Evolutionary conservation across 2,329 filamentous ascomycete genomes (phyloP).

Genomic region (Fusarium sublunatum): DNA sequence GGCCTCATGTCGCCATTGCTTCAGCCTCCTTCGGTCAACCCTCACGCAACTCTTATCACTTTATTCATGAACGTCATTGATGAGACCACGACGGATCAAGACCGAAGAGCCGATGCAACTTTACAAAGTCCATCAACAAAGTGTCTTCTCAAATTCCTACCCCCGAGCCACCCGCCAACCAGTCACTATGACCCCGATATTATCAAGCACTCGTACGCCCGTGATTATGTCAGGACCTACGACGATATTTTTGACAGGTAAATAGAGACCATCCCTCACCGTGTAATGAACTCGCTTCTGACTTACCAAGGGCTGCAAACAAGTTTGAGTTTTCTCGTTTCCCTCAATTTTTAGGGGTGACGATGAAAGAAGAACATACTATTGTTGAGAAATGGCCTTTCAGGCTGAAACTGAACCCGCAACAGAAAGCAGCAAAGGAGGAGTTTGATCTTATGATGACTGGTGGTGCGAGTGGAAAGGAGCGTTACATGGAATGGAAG

Average conservation of each 20-base stretch:
- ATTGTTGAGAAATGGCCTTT: slow-evolving; percentile 23
- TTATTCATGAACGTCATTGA: slow-evolving; percentile 17
- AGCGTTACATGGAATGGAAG: slow-evolving; percentile 22
- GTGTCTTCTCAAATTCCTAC: background rate
- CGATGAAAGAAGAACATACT: slow-evolving; percentile 13
- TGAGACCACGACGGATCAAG: background rate
- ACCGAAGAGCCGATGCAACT: background rate
- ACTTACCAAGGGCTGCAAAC: background rate
- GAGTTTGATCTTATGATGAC: slow-evolving; percentile 5
- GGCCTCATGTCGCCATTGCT: slow-evolving; percentile 3
- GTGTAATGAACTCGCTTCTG: background rate
- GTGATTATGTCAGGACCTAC: background rate
- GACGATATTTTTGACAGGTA: background rate
- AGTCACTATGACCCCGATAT: background rate
- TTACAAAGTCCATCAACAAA: background rate
- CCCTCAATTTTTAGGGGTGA: background rate
- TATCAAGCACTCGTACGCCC: background rate
- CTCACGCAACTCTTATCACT: slow-evolving; percentile 22
- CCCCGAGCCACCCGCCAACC: background rate
- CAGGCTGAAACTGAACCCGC: slow-evolving; percentile 3
- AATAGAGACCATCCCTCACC: background rate
- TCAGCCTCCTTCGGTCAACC: background rate
- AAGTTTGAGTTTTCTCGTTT: background rate
- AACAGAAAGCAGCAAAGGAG: background rate
- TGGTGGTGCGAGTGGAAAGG: background rate